Evolutionary conservation across 306 rosid genomes (phyloP).

Genomic region (Trifolium dubium): DNA sequence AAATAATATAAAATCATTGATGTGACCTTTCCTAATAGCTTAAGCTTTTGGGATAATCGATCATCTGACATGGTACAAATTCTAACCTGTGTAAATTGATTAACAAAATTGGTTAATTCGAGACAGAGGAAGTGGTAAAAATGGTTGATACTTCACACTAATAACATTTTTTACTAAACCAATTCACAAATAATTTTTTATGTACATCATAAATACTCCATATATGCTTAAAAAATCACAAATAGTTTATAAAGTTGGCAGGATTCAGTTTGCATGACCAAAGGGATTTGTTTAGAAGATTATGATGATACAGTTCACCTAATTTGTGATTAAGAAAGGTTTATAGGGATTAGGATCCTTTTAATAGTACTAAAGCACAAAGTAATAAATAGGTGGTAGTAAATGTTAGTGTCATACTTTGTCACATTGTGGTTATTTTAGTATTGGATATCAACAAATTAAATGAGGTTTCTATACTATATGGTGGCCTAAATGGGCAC

Average conservation of each 20-base stretch:
- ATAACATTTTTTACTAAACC: background rate
- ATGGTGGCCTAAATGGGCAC: slow-evolving; percentile 40
- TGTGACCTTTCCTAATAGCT: too few relatives aligned
- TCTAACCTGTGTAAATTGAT: too few relatives aligned
- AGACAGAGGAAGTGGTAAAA: too few relatives aligned
- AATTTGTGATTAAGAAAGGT: slow-evolving; percentile 47
- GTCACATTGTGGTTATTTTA: slow-evolving; percentile 51
- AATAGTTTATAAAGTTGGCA: slow-evolving; percentile 33
- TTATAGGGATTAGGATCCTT: slow-evolving; percentile 70
- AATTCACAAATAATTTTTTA: background rate
- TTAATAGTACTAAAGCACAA: slow-evolving; percentile 58
- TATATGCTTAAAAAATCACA: background rate
- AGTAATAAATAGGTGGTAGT: slow-evolving; percentile 47
- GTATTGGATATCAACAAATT: slow-evolving; percentile 46
- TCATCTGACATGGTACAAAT: too few relatives aligned
- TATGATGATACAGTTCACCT: slow-evolving; percentile 37
- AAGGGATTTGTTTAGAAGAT: slow-evolving; percentile 43
- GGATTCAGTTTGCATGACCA: slow-evolving; percentile 47
- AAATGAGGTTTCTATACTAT: slow-evolving; percentile 25
- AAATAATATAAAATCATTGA: too few relatives aligned
- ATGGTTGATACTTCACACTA: background rate
- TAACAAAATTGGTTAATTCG: too few relatives aligned
- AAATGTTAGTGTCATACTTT: slow-evolving; percentile 39
- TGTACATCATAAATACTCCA: too few relatives aligned
- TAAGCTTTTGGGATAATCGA: too few relatives aligned